These are phyloP conservation scores for Sonneratia caseolaris DNA, from an alignment of 345 rosid species.

Conservation along the genomic window DNA sequence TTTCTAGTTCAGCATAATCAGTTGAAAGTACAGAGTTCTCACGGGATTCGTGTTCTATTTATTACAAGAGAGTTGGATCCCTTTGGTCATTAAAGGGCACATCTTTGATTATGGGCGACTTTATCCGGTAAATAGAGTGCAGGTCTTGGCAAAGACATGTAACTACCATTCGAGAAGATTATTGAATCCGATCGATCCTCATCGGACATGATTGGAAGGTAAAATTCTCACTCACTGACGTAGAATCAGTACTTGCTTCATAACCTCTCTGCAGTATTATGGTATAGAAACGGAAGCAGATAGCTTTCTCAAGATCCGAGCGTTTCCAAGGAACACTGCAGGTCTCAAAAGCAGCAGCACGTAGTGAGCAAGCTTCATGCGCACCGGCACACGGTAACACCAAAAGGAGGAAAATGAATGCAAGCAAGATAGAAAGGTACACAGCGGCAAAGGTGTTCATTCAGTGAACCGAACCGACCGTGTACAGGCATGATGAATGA, in stretches of 20 bases:
- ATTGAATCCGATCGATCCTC: too few relatives aligned
- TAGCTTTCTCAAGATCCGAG: slow-evolving; percentile 4
- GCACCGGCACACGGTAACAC: background rate
- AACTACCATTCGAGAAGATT: too few relatives aligned
- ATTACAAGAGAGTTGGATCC: too few relatives aligned
- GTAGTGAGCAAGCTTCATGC: slow-evolving; percentile 10
- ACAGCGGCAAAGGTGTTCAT: background rate
- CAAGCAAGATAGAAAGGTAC: too few relatives aligned
- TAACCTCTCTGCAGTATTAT: background rate
- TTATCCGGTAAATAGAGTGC: background rate
- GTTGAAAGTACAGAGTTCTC: too few relatives aligned
- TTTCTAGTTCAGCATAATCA: background rate
- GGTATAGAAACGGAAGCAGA: too few relatives aligned
- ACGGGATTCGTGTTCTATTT: background rate
- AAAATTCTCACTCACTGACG: background rate
- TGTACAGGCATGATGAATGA: background rate
- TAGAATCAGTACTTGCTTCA: background rate
- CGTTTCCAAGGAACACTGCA: slow-evolving; percentile 10
- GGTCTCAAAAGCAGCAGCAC: slow-evolving; percentile 14
- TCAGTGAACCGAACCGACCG: background rate
- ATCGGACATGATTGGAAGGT: background rate
- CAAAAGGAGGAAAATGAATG: background rate
- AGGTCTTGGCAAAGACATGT: too few relatives aligned
- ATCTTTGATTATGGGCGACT: background rate
- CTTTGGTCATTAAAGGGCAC: background rate